Evolutionary conservation across 2,329 filamentous ascomycete genomes (phyloP).

Genomic region (Hypoxylon sp.): DNA sequence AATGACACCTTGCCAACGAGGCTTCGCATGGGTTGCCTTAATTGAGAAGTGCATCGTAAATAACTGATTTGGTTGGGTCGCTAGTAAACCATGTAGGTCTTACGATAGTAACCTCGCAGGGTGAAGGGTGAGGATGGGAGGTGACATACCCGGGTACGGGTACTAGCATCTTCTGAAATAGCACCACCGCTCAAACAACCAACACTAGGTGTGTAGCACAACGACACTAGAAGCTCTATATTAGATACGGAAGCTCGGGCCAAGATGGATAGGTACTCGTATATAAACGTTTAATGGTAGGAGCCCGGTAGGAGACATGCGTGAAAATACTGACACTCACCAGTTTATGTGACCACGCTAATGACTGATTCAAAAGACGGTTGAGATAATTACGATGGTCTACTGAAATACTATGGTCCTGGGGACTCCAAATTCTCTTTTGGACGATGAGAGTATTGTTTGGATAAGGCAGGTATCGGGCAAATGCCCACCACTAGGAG

Average conservation of each 20-base stretch:
- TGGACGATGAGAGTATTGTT: neutral
- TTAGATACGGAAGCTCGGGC: neutral
- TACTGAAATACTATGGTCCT: neutral
- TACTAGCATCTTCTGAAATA: neutral
- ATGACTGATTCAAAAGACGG: neutral
- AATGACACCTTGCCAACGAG: neutral
- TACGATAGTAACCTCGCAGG: neutral
- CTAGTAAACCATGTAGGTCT: neutral
- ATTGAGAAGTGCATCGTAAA: neutral
- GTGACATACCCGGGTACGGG: neutral
- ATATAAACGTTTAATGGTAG: neutral
- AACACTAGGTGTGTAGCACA: no score
- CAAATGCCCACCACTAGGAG: constrained; percentile 37
- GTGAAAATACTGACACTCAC: neutral
- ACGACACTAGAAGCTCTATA: no score
- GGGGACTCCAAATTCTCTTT: neutral
- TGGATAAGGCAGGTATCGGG: constrained; percentile 19
- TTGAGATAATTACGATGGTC: neutral
- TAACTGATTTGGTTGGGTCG: neutral
- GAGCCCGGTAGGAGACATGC: neutral
- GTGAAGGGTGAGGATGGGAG: neutral
- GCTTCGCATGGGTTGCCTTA: neutral
- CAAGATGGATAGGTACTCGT: neutral
- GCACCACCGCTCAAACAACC: neutral
- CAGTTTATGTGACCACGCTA: constrained; percentile 1